Percentiles rank a stretch among this genome's conserved stretches.
phyloP scores from a whole-genome alignment of 352 stramenopile genomes.

The Phytopythium vexans region DNA sequence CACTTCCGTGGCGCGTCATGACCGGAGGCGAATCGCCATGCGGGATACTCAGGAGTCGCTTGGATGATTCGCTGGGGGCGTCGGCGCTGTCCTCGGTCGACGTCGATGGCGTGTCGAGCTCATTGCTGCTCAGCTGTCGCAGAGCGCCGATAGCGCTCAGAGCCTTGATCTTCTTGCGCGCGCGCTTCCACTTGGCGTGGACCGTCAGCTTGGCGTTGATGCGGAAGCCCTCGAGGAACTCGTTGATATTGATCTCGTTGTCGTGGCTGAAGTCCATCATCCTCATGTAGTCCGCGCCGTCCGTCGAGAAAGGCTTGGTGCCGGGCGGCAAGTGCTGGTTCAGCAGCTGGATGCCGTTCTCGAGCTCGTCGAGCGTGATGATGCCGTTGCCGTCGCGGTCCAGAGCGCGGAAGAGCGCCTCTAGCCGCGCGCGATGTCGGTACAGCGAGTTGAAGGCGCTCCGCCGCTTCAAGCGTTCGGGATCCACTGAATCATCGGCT shows the following conservation, averaged over 20 bases:
- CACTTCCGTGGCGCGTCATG: slow-evolving; percentile 63
- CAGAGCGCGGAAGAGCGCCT: slow-evolving; percentile 81
- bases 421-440: slow-evolving; percentile 69
- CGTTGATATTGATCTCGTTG: slow-evolving; percentile 89
- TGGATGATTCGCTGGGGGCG: neutral
- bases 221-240: slow-evolving; percentile 88
- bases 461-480: slow-evolving; percentile 47
- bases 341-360: slow-evolving; percentile 75
- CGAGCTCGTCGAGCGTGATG: slow-evolving; percentile 79
- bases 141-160: slow-evolving; percentile 75
- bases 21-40: slow-evolving; percentile 29
- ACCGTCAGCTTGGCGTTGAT: slow-evolving; percentile 85
- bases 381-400: slow-evolving; percentile 81
- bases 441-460: slow-evolving; percentile 83
- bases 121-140: slow-evolving; percentile 19
- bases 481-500: slow-evolving; percentile 25
- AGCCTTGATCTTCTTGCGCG: slow-evolving; percentile 84
- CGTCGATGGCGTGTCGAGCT: slow-evolving; percentile 8
- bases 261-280: slow-evolving; percentile 86
- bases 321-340: slow-evolving; percentile 72
- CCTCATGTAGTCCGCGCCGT: slow-evolving; percentile 75
- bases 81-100: slow-evolving; percentile 15
- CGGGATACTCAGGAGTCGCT: slow-evolving; percentile 27
- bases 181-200: slow-evolving; percentile 84
- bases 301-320: slow-evolving; percentile 67